Base-by-base conservation (phyloP, 257 asterid genomes). In the Thymus mandschuricus region DNA sequence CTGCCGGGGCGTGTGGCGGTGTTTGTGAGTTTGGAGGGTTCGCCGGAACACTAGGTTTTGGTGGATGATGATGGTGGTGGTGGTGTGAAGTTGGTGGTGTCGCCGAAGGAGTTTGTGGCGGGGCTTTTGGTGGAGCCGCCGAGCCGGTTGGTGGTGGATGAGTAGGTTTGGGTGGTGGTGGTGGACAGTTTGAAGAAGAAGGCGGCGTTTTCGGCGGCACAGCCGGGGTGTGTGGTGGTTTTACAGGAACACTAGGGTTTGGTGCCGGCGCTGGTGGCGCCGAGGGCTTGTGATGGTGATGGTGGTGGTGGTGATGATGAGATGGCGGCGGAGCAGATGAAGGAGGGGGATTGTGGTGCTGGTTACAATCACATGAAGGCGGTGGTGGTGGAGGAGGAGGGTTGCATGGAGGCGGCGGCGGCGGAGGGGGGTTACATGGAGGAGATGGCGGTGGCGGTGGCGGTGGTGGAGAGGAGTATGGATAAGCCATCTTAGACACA, bases 401-500 rank as follows among this genome's bases (percentile, higher is more conserved):
- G 3, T 62, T 56, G 0, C 79, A 56, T 0, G 80, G 80, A 1
- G 75, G 70, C 0, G 65, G 55, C 0, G 65, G 55, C 0, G 15
- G 75, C 2, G 68, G 63, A 0, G 66, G 78, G 73, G 73, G 6
- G 21, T 43, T 69, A 1, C 71, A 40, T 10, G 75, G 74, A 3
- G 76, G 74, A 0, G 77, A 68, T 0, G 81, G 77, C 1, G 86
- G 76, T 0, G 83, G 77, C 1, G 86, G 76, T 0, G 83, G 80
- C 2, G 84, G 75, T 0, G 76, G 64, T 3, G 79, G 70, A 4
- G 84, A 64, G 3, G 77, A 48, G 79, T 81, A 84, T 3, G 82
- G 84, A 67, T 81, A 84, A 21, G 83, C 81, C 59, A 79, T 54
- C 40, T 63, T 76, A 27, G 48, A 74, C 65, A 77, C 64, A 40